Conservation (phyloP, 2,329 filamentous ascomycete genomes). For the Aspergillus spinulosporus region DNA sequence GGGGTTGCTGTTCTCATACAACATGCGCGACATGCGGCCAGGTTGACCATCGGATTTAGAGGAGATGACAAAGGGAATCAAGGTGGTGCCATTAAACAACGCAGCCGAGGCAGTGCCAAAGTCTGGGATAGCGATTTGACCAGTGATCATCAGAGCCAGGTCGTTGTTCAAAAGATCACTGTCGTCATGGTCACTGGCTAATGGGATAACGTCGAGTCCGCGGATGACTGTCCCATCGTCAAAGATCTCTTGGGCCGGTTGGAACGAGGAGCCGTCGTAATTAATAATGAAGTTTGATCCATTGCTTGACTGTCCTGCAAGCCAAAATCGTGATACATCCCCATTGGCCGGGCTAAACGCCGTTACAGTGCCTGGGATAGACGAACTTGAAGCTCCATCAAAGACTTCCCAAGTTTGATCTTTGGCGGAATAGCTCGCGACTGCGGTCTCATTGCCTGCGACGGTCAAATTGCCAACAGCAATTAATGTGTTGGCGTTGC, state of each 20-base stretch:
- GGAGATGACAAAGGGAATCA: constrained; percentile 79
- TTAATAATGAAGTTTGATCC: constrained; percentile 77
- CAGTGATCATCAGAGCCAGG: constrained; percentile 80
- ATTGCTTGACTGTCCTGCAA: constrained; percentile 68
- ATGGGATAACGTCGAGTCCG: constrained; percentile 76
- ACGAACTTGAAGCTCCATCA: constrained; percentile 51
- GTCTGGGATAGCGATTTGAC: constrained; percentile 70
- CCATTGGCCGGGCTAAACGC: constrained; percentile 72
- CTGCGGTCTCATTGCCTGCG: constrained; percentile 63
- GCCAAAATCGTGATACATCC: constrained; percentile 76
- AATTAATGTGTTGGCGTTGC: constrained; percentile 68
- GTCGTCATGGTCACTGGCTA: constrained; percentile 66
- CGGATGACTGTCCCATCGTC: constrained; percentile 67
- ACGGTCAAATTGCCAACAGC: constrained; percentile 77
- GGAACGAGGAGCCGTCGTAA: constrained; percentile 73
- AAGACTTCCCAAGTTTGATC: constrained; percentile 63
- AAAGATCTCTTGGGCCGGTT: constrained; percentile 63
- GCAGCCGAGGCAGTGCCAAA: constrained; percentile 84
- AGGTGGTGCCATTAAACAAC: constrained; percentile 78
- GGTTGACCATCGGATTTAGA: constrained; percentile 63
- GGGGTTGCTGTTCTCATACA: constrained; percentile 77
- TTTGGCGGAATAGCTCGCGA: constrained; percentile 73
- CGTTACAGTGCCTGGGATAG: constrained; percentile 76
- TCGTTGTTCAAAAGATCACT: constrained; percentile 64
- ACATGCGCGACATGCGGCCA: constrained; percentile 77